Evolutionary conservation across 1,139 yeast genomes (phyloP), one percentile per base, ranked within the genome.

Genomic region (Saccharomyces hybrid): DNA sequence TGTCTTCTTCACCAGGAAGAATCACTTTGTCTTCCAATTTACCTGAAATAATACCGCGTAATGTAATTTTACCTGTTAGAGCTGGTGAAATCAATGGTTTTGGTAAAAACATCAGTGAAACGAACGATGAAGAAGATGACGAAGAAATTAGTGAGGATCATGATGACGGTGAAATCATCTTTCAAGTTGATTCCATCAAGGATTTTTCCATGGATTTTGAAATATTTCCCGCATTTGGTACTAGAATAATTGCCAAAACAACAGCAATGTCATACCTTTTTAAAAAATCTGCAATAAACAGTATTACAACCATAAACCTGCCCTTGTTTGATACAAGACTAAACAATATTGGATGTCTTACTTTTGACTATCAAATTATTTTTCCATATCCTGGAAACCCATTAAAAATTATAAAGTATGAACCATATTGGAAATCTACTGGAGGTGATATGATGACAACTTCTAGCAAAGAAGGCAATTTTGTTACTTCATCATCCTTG

Each of bases 201-300:
- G 82, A 83, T 52, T 88, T 93, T 66, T 76, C 85, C 26, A 81
- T 93, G 57, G 97, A 90, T 67, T 88, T 93, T 69, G 99, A 93
- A 69, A 80, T 93, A 16, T 91, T 86, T 70, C 97, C 99, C 1
- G 88, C 93, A n/a, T 93, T 89, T 73, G 99, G 99, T 34, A 90
- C 98, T 0, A 80, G 96, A 58, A 75, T 91, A 54, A 85, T 93
- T 54, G 97, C 97, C 3, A 91, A 91, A 65, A 81, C 97, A 0
- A 84, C 95, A 0, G 93, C 90, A 0, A 75, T 87, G 52, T 74
- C 84, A 0, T 69, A 77, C 73, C 62, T 84, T 62, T 78, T 85
- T 75, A 53, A 77, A 64, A 62, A 74, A 65, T 64, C 59, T 50
- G 61, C 61, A 47, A 66, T 64, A 49, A 70, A 66, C 52, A 70